phyloP scores from a whole-genome alignment of 2,329 filamentous ascomycete species.

The Hymenoscyphus salicellus region DNA sequence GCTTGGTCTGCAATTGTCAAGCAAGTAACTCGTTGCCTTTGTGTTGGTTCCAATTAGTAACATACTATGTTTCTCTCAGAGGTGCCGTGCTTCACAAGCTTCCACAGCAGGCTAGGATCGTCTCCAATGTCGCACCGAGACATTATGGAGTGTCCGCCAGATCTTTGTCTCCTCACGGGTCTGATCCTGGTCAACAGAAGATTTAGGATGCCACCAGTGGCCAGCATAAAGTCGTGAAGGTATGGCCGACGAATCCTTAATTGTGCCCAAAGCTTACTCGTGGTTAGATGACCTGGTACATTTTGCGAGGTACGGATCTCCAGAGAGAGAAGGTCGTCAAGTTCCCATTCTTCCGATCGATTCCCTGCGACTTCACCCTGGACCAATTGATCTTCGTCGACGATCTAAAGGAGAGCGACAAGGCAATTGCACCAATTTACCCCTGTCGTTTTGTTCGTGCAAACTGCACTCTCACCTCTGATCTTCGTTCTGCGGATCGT shows the following conservation, averaged over 20 bases:
- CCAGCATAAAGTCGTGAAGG: not conserved
- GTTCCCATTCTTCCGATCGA: constrained; percentile 25
- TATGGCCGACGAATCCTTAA: too few relatives aligned
- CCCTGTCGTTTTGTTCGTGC: constrained; percentile 1
- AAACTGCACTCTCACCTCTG: constrained; percentile 11
- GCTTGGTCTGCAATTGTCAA: constrained; percentile 29
- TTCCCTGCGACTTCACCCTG: not conserved
- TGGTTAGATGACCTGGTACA: constrained; percentile 31
- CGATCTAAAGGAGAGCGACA: constrained; percentile 11
- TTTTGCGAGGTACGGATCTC: constrained; percentile 23
- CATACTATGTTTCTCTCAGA: constrained; percentile 6
- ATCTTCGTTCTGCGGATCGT: too few relatives aligned
- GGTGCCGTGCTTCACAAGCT: constrained; percentile 26
- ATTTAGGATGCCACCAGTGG: constrained; percentile 4
- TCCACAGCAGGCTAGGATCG: constrained; percentile 15
- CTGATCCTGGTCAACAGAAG: too few relatives aligned
- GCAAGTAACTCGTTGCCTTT: constrained; percentile 11
- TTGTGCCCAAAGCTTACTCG: too few relatives aligned
- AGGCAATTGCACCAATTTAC: constrained; percentile 4
- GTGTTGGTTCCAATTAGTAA: too few relatives aligned
- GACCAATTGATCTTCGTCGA: constrained; percentile 17
- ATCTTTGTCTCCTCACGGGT: too few relatives aligned
- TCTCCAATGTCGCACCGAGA: constrained; percentile 20
- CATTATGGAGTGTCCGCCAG: too few relatives aligned
- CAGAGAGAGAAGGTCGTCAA: constrained; percentile 13